These are phyloP conservation scores for Fusarium sp. DNA, from an alignment of 2,329 filamentous ascomycete species.

Conservation along the genomic window DNA sequence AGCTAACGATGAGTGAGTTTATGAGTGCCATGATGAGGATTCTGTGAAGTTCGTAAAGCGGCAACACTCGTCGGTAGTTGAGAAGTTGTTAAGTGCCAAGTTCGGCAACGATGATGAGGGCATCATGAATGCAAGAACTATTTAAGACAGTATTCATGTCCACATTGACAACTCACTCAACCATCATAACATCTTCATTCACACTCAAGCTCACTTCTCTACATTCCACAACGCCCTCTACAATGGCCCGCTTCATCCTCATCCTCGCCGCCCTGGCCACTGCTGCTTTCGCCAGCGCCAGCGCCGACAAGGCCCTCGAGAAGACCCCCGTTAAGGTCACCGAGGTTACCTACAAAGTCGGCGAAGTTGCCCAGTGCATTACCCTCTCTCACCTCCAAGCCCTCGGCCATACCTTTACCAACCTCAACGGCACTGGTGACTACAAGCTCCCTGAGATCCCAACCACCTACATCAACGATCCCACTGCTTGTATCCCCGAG, in stretches of 20 bases:
- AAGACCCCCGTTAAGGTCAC: background rate
- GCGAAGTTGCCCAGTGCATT: slow-evolving; percentile 6
- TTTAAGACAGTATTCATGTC: background rate
- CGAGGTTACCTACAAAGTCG: slow-evolving; percentile 1
- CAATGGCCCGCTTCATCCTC: slow-evolving; percentile 13
- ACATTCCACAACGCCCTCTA: background rate
- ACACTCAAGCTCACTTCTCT: background rate
- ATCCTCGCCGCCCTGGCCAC: slow-evolving; percentile 5
- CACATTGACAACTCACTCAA: background rate
- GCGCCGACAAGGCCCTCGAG: background rate
- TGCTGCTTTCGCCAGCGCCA: background rate
- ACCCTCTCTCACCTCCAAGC: slow-evolving; percentile 24
- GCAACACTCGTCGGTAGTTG: background rate
- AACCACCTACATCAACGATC: slow-evolving; percentile 4
- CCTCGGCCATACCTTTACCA: slow-evolving; percentile 18
- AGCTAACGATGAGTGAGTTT: background rate
- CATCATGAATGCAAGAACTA: background rate
- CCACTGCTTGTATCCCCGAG: slow-evolving; percentile 18
- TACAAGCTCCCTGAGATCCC: slow-evolving; percentile 11
- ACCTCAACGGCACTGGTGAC: background rate
- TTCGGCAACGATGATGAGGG: rapidly evolving
- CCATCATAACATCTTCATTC: background rate
- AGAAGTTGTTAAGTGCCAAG: background rate
- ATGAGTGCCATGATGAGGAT: background rate
- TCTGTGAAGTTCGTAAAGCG: background rate